Evolutionary conservation across 2,329 filamentous ascomycete genomes (phyloP).

Genomic region (Colletotrichum theobromicola): DNA sequence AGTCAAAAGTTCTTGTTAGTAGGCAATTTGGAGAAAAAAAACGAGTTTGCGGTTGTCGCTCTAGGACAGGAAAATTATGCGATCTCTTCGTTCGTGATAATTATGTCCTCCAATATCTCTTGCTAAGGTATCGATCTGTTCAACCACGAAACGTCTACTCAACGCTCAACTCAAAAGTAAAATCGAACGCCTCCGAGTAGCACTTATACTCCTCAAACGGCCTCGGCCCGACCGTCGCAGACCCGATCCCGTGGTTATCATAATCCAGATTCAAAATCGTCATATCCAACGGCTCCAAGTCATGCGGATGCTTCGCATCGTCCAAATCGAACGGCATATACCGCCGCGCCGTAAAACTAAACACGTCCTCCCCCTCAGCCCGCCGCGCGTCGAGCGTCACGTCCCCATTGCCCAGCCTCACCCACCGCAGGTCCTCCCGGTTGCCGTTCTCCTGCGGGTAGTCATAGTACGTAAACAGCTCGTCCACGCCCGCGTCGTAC

Average conservation of each 20-base stretch:
- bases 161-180: constrained; percentile 24
- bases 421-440: constrained; percentile 52
- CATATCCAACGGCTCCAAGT: constrained; percentile 44
- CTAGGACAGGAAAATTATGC: no score
- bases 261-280: constrained; percentile 47
- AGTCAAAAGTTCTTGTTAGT: no score
- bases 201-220: constrained; percentile 22
- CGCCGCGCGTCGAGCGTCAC: constrained; percentile 14
- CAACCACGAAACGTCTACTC: no score
- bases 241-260: constrained; percentile 48
- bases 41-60: no score
- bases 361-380: constrained; percentile 4
- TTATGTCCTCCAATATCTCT: rapidly evolving
- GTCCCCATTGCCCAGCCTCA: constrained; percentile 28
- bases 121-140: no score
- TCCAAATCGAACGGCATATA: constrained; percentile 44
- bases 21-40: no score
- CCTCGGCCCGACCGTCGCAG: constrained; percentile 47
- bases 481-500: constrained; percentile 37
- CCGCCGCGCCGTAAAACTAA: constrained; percentile 46
- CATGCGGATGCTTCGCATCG: constrained; percentile 50
- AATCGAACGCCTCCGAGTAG: constrained; percentile 27
- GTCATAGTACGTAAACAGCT: constrained; percentile 53
- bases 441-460: constrained; percentile 61
- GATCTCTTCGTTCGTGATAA: background rate